Evolutionary conservation across 1,284 basidiomycete genomes (phyloP).

Genomic region (Cutaneotrichosporon dermatis): DNA sequence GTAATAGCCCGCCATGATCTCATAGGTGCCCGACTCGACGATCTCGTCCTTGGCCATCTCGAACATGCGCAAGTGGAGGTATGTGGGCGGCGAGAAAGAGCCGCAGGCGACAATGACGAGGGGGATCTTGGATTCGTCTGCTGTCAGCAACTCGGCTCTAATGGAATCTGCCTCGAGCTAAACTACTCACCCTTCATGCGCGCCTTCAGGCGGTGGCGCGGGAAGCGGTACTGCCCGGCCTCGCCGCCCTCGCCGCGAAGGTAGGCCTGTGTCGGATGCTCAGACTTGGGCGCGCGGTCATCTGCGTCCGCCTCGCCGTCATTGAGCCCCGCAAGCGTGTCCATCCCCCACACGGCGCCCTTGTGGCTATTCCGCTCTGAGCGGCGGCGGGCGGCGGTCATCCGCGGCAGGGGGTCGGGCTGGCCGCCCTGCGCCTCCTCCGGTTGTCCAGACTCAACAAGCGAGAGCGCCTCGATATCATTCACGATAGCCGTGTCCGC

Average conservation of each 20-base stretch:
- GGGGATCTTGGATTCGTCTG: constrained; percentile 51
- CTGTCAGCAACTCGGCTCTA: neutral
- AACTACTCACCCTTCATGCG: constrained; percentile 48
- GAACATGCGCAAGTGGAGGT: constrained; percentile 76
- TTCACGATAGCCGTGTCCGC: neutral
- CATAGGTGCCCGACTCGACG: constrained; percentile 85
- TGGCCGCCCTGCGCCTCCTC: too few species aligned
- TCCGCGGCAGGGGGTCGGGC: too few species aligned
- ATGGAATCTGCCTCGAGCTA: too few species aligned
- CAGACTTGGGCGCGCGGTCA: constrained; percentile 36
- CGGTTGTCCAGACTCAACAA: neutral
- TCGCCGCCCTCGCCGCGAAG: constrained; percentile 28
- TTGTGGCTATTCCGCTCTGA: constrained; percentile 6
- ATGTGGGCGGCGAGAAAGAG: constrained; percentile 56
- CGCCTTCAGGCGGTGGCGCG: constrained; percentile 46
- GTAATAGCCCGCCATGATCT: constrained; percentile 89
- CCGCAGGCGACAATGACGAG: constrained; percentile 55
- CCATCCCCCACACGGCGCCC: constrained; percentile 5
- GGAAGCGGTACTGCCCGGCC: constrained; percentile 43
- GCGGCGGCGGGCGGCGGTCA: constrained; percentile 1
- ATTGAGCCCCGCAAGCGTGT: constrained; percentile 36
- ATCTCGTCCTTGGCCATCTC: constrained; percentile 97
- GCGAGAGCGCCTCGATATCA: neutral
- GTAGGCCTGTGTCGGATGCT: constrained; percentile 40
- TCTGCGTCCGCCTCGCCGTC: constrained; percentile 50